These are phyloP conservation scores for Acorus gramineus DNA, from an alignment of 106 monocot genomes.

Conservation along the genomic window DNA sequence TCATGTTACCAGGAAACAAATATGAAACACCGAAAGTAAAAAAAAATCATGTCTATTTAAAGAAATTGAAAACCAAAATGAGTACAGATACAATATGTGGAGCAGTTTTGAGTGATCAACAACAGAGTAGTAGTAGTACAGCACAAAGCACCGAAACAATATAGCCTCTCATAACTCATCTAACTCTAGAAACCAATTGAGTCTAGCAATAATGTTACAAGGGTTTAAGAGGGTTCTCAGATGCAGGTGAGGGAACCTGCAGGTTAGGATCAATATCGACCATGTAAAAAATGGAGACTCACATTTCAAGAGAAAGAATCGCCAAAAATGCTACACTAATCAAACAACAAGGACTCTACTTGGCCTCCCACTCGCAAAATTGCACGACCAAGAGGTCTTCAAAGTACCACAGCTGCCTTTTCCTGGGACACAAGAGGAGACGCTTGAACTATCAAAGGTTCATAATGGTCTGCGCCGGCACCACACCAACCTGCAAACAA, in stretches of 20 bases:
- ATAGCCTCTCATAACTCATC: no score
- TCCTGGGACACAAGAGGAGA: constrained; percentile 48
- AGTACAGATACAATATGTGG: no score
- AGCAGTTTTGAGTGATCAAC: no score
- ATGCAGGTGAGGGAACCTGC: constrained; percentile 4
- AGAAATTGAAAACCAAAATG: no score
- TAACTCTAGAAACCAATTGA: no score
- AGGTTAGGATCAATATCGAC: constrained; percentile 8
- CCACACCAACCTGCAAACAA: constrained; percentile 81
- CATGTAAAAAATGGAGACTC: constrained; percentile 7
- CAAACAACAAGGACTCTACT: background rate
- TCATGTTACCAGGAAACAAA: no score
- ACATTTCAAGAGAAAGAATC: constrained; percentile 4
- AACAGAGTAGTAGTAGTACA: no score
- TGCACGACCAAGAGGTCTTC: constrained; percentile 11
- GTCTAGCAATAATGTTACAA: no score
- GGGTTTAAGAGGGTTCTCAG: background rate
- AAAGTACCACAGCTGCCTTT: constrained; percentile 77
- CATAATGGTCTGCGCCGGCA: constrained; percentile 92
- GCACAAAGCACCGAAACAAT: no score
- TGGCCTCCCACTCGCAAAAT: constrained; percentile 10
- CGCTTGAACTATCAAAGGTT: constrained; percentile 59
- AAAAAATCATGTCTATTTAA: no score
- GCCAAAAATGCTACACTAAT: background rate
- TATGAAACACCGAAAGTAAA: no score